Percentiles rank a stretch among this genome's conserved stretches.
These are phyloP conservation scores for Astrothelium macrocarpum DNA, from an alignment of 495 filamentous ascomycete genomes.

Conservation along the genomic window DNA sequence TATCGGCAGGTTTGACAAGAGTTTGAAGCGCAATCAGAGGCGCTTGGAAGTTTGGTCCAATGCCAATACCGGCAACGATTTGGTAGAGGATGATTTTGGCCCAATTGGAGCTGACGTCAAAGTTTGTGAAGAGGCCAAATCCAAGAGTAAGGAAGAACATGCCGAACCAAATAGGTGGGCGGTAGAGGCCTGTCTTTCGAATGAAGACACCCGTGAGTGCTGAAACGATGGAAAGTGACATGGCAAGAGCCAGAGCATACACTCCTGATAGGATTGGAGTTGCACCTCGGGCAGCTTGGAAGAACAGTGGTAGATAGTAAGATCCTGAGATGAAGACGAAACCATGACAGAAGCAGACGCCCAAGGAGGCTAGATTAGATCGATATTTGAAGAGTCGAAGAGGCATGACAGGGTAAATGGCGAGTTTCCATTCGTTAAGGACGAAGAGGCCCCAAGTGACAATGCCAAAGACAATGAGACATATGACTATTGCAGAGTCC, in stretches of 20 bases:
- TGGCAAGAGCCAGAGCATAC: constrained; percentile 64
- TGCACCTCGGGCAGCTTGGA: constrained; percentile 52
- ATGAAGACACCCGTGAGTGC: constrained; percentile 58
- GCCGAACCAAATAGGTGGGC: constrained; percentile 47
- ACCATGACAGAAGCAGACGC: constrained; percentile 54
- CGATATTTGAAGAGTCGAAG: constrained; percentile 52
- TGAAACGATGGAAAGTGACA: constrained; percentile 60
- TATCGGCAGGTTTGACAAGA: constrained; percentile 57
- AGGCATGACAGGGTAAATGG: constrained; percentile 70
- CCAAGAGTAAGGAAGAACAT: constrained; percentile 51
- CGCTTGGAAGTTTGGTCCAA: constrained; percentile 60
- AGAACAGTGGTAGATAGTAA: constrained; percentile 70
- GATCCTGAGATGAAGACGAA: constrained; percentile 64
- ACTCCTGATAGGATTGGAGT: constrained; percentile 68
- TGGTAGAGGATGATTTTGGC: constrained; percentile 53
- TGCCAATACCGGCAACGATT: constrained; percentile 56
- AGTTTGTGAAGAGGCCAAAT: constrained; percentile 53
- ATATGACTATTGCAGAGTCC: constrained; percentile 64
- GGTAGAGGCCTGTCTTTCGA: constrained; percentile 56
- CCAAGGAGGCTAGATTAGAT: constrained; percentile 49
- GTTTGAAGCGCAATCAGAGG: constrained; percentile 74
- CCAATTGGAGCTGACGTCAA: constrained; percentile 43
- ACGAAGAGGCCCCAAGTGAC: constrained; percentile 53
- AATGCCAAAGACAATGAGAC: constrained; percentile 67
- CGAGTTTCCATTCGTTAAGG: constrained; percentile 60